These are phyloP conservation scores for Trichoderma cornu-damae DNA, from an alignment of 2,329 filamentous ascomycete genomes.

Conservation along the genomic window DNA sequence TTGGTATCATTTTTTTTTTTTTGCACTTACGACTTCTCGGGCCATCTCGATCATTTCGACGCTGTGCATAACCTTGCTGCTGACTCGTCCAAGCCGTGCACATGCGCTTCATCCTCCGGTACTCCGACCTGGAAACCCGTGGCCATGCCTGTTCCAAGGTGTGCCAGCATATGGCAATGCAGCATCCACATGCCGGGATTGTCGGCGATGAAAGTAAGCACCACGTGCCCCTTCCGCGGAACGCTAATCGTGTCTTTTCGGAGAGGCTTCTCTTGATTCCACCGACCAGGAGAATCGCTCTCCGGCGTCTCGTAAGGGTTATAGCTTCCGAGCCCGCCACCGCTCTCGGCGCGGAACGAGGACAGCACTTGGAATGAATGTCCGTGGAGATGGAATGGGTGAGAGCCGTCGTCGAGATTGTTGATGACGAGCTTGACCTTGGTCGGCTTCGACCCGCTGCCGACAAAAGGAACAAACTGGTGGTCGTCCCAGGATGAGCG, in stretches of 20 bases:
- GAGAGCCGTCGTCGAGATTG: slow-evolving; percentile 32
- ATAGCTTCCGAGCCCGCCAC: slow-evolving; percentile 26
- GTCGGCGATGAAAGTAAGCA: slow-evolving; percentile 24
- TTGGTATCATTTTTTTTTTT: not conserved
- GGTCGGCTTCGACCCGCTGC: slow-evolving; percentile 12
- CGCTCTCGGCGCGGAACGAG: slow-evolving; percentile 22
- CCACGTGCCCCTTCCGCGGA: slow-evolving; percentile 28
- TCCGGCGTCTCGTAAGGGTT: slow-evolving; percentile 23
- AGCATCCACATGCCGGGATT: slow-evolving; percentile 29
- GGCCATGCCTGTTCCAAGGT: slow-evolving; percentile 27
- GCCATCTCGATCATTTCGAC: not conserved
- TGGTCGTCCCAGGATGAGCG: slow-evolving; percentile 24
- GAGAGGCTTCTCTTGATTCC: slow-evolving; percentile 23
- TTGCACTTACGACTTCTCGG: not conserved
- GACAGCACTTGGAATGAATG: slow-evolving; percentile 45
- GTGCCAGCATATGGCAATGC: slow-evolving; percentile 30
- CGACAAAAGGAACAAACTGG: slow-evolving; percentile 24
- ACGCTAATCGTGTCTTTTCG: slow-evolving; percentile 39
- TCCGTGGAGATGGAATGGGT: slow-evolving; percentile 50
- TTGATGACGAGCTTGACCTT: slow-evolving; percentile 30
- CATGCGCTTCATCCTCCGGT: slow-evolving; percentile 21
- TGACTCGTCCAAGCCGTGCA: slow-evolving; percentile 18
- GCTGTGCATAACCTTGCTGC: slow-evolving; percentile 20
- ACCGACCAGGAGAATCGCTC: not conserved
- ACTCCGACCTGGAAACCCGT: slow-evolving; percentile 26